Evolutionary conservation across 2,329 filamentous ascomycete species (phyloP).

Genomic region (Fusarium nelsonii): DNA sequence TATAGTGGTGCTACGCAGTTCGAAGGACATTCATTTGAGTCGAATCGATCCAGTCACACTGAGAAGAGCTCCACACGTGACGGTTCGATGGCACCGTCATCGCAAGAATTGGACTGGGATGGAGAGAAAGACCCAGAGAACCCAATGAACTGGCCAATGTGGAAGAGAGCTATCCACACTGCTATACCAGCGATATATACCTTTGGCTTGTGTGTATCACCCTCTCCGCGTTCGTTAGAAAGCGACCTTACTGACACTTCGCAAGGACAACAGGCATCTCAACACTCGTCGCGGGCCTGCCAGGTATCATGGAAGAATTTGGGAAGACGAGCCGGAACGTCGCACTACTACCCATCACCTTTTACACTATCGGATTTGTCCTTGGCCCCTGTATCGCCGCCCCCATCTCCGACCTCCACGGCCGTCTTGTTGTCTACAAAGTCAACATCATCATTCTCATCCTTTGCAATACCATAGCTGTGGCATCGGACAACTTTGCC

Average conservation of each 20-base stretch:
- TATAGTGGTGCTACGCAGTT: constrained; percentile 3
- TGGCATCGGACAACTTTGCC: constrained; percentile 5
- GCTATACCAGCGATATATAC: constrained; percentile 18
- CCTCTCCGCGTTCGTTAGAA: accelerated
- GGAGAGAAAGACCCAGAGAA: constrained; percentile 8
- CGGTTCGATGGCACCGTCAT: neutral
- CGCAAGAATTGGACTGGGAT: constrained; percentile 11
- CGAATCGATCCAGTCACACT: neutral
- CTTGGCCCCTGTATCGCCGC: constrained; percentile 21
- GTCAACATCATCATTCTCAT: constrained; percentile 15
- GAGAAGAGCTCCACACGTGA: neutral
- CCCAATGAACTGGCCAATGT: constrained; percentile 19
- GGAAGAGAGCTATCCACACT: constrained; percentile 15
- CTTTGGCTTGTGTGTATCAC: constrained; percentile 14
- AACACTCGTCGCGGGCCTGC: constrained; percentile 16
- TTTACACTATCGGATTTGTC: constrained; percentile 16
- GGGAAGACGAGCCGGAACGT: constrained; percentile 1
- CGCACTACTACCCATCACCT: constrained; percentile 7
- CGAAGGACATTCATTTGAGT: constrained; percentile 2
- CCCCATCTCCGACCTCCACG: constrained; percentile 15
- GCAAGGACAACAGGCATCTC: constrained; percentile 19
- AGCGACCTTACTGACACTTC: accelerated
- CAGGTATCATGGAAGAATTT: constrained; percentile 10
- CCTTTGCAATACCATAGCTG: constrained; percentile 14
- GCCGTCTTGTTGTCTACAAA: constrained; percentile 16